These are phyloP conservation scores for Cavenderia fasciculata DNA, from an alignment of 78 protist species.

Conservation along the genomic window DNA sequence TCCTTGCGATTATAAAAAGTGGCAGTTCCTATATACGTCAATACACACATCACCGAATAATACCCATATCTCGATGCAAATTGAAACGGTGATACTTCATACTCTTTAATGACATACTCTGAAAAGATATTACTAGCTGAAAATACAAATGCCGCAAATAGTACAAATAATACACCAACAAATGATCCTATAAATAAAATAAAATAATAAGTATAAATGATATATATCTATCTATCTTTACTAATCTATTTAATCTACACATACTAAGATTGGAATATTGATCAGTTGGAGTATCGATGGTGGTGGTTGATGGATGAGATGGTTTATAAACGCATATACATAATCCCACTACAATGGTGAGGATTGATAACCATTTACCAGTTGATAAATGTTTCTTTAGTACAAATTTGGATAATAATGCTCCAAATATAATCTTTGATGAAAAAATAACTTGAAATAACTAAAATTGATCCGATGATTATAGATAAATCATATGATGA, in stretches of 20 bases:
- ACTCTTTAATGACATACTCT: constrained; percentile 3
- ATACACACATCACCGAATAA: constrained; percentile 8
- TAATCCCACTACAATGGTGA: constrained; percentile 36
- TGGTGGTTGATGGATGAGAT: background rate
- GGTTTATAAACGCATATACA: constrained; percentile 34
- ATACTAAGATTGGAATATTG: too few species aligned
- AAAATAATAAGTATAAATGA: too few species aligned
- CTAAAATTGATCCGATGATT: too few species aligned
- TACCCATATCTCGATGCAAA: constrained; percentile 43
- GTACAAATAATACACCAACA: background rate
- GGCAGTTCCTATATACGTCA: constrained; percentile 10
- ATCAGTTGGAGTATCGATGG: background rate
- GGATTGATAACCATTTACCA: constrained; percentile 19
- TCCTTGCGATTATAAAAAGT: constrained; percentile 35
- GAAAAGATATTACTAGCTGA: constrained; percentile 51
- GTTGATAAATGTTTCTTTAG: background rate
- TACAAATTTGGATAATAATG: constrained; percentile 22
- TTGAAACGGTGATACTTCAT: constrained; percentile 13
- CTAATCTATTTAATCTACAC: too few species aligned
- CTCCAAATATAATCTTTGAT: constrained; percentile 63
- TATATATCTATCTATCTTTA: too few species aligned
- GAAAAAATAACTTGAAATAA: constrained; percentile 63
- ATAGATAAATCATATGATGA: background rate
- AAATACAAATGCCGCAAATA: constrained; percentile 50
- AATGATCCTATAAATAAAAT: too few species aligned